A percentile compares a stretch with the other conserved stretches of the same genome.
Conservation (phyloP, 345 rosid genomes). For the Barbarea vulgaris region DNA sequence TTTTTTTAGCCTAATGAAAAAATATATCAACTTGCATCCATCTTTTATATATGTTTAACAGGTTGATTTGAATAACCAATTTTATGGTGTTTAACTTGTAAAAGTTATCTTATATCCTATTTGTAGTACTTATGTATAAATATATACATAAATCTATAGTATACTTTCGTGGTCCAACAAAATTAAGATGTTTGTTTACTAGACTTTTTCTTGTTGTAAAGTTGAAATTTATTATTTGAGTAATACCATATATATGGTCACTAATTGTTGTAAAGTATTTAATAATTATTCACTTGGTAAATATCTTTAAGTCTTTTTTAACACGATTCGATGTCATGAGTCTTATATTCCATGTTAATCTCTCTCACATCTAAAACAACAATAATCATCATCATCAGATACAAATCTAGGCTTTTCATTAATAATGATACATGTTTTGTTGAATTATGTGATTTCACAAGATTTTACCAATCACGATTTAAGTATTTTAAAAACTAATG, state of each 20-base stretch:
- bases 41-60: background rate
- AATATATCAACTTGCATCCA: slow-evolving; percentile 33
- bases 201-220: slow-evolving; percentile 31
- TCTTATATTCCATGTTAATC: background rate
- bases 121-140: background rate
- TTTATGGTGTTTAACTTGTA: slow-evolving; percentile 39
- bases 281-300: slow-evolving; percentile 3
- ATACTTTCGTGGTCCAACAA: background rate
- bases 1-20: slow-evolving; percentile 10
- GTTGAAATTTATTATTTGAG: background rate
- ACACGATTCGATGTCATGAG: background rate
- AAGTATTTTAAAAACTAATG: background rate
- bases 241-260: background rate
- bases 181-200: slow-evolving; percentile 22
- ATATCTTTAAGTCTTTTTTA: background rate
- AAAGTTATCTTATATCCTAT: slow-evolving; percentile 24
- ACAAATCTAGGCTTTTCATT: background rate
- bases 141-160: slow-evolving; percentile 4
- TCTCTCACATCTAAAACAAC: background rate
- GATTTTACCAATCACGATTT: background rate
- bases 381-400: slow-evolving; percentile 14
- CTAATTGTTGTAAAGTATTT: no score
- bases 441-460: background rate
- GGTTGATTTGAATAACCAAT: slow-evolving; percentile 16
- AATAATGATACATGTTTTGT: background rate